Base-by-base conservation (phyloP, 1,139 yeast genomes). In the Hansenula sp. region DNA sequence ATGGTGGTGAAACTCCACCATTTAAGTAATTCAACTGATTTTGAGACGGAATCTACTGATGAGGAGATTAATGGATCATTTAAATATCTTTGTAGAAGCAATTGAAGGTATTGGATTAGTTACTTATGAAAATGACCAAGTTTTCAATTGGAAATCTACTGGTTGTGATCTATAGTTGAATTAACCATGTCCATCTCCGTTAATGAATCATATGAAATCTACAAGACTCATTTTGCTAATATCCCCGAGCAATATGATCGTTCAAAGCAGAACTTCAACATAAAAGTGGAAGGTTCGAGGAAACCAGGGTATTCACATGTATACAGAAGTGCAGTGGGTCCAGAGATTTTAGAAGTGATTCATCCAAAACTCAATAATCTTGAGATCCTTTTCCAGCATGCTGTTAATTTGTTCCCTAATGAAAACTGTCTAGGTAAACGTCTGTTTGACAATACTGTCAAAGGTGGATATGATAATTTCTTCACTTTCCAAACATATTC, bases 401-500 rank as follows among this genome's bases (percentile, higher is more conserved):
- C 72, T 1, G 61, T 52, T 4, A 44, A 44, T 2, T 39, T 51
- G 8, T 47, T 55, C 42, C 59, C 60, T 12, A 37, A 59, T 16
- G 38, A 44, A 6, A 53, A 54, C 6, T 61, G 67, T 43, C 52
- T 71, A 26, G 77, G 53, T 41, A 14, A 68, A 65, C 47, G 76
- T 69, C 20, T 32, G 19, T 43, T 42, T 14, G 34, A 39, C 27
- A 40, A 42, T 31, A 33, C 42, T 12, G 55, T 55, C 3, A 66
- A 56, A 39, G 67, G 68, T 38, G 69, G 62, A 53, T 73, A 68
- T 68, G 74, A 63, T 10, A 64, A 40, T 50, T 51, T 27, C 13
- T 74, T 69, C 52, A 56, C 56, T 24, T 73, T 61, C 56, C 59
- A 62, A 43, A 53, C 60, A 14, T 71, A 65, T 46, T 41, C 44